Percentiles rank a stretch among this genome's conserved stretches.
These are phyloP conservation scores for Aspergillus oerlinghausenensis DNA, from an alignment of 2,329 filamentous ascomycete genomes.

Conservation along the genomic window DNA sequence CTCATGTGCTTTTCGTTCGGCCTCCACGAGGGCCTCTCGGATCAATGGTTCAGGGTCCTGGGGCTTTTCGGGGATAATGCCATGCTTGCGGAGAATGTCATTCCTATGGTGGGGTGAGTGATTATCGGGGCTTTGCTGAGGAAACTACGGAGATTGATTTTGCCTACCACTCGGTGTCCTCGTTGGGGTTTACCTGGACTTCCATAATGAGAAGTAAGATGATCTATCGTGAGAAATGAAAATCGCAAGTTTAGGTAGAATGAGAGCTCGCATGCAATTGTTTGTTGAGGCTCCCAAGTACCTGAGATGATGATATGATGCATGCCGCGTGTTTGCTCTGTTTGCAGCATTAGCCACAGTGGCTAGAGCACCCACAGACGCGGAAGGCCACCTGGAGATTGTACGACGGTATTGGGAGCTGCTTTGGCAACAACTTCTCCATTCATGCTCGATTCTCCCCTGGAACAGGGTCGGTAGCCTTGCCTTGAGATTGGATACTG, in stretches of 20 bases:
- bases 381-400: conserved; percentile 40
- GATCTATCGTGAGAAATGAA: conserved; percentile 16
- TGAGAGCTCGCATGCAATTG: conserved; percentile 8
- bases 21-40: conserved; percentile 86
- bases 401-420: conserved; percentile 15
- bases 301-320: conserved; percentile 7
- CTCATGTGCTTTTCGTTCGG: conserved; percentile 77
- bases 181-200: conserved; percentile 91
- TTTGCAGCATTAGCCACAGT: conserved; percentile 27
- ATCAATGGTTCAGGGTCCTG: conserved; percentile 94
- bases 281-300: neutral
- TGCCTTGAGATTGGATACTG: conserved; percentile 2
- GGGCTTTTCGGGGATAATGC: conserved; percentile 95
- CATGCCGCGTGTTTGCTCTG: conserved; percentile 38
- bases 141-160: conserved; percentile 8
- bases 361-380: conserved; percentile 26
- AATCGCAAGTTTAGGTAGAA: neutral
- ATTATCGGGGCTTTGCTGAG: conserved; percentile 13
- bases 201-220: conserved; percentile 42
- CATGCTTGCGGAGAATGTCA: conserved; percentile 94
- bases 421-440: conserved; percentile 14
- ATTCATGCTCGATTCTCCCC: conserved; percentile 3
- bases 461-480: neutral
- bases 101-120: conserved; percentile 61
- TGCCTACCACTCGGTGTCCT: conserved; percentile 89